A percentile compares a stretch with the other conserved stretches of the same genome.
These are phyloP conservation scores for Coemansia sp. DNA, from an alignment of 192 early-diverging fungal genomes.

Conservation along the genomic window DNA sequence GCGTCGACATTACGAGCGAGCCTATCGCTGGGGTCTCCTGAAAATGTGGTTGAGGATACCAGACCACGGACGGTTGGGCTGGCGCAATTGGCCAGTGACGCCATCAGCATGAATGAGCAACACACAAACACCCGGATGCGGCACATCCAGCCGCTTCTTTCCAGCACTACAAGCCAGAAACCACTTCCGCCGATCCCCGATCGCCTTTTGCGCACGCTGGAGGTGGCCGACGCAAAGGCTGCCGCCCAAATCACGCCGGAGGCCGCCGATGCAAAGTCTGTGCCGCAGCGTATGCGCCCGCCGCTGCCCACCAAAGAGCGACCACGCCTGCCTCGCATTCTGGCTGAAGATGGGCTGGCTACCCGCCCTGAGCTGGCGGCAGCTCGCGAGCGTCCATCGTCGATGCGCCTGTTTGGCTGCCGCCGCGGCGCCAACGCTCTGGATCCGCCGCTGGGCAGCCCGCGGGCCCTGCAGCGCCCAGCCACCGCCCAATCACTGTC, in stretches of 20 bases:
- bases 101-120: slow-evolving; percentile 16
- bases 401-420: slow-evolving; percentile 32
- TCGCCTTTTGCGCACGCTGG: slow-evolving; percentile 37
- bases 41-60: not conserved
- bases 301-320: slow-evolving; percentile 39
- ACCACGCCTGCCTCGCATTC: slow-evolving; percentile 28
- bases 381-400: slow-evolving; percentile 35
- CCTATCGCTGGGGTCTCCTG: not conserved
- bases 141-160: slow-evolving; percentile 7
- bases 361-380: slow-evolving; percentile 28
- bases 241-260: slow-evolving; percentile 20
- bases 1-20: not conserved
- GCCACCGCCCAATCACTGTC: slow-evolving; percentile 12
- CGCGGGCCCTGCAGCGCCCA: slow-evolving; percentile 10
- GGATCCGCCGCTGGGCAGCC: slow-evolving; percentile 11
- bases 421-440: slow-evolving; percentile 4
- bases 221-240: slow-evolving; percentile 20
- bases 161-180: slow-evolving; percentile 17
- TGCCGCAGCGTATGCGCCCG: slow-evolving; percentile 15
- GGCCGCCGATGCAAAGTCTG: slow-evolving; percentile 15
- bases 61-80: slow-evolving; percentile 23
- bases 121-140: slow-evolving; percentile 2
- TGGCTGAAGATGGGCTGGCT: slow-evolving; percentile 26
- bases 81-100: slow-evolving; percentile 36
- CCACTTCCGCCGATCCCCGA: slow-evolving; percentile 36